A percentile compares a stretch with the other conserved stretches of the same genome.
phyloP scores from a whole-genome alignment of 345 rosid genomes.

The Acer campestre region DNA sequence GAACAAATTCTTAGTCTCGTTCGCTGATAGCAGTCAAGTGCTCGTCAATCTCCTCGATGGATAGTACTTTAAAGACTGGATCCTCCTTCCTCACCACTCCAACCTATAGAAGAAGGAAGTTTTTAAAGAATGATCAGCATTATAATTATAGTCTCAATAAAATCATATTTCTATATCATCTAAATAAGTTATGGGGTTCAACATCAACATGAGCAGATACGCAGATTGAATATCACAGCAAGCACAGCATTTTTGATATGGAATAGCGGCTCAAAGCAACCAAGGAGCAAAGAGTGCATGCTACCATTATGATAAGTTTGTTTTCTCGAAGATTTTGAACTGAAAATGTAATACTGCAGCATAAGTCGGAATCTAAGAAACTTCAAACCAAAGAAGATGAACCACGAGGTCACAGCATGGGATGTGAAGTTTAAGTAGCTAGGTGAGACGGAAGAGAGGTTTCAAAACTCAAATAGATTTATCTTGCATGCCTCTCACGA shows the following conservation, averaged over 20 bases:
- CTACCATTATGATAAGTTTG: neutral
- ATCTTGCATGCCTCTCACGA: neutral
- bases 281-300: neutral
- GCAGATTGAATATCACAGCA: no score
- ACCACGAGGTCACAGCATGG: no score
- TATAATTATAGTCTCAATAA: neutral
- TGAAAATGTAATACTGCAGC: no score
- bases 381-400: no score
- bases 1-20: conserved; percentile 40
- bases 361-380: no score
- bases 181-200: neutral
- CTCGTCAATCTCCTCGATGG: conserved; percentile 63
- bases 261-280: neutral
- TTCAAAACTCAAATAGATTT: no score
- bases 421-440: no score
- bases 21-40: conserved; percentile 67
- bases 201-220: neutral
- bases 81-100: conserved; percentile 63
- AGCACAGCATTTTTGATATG: no score
- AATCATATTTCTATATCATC: neutral
- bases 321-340: no score
- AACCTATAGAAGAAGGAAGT: conserved; percentile 32
- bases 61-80: conserved; percentile 45
- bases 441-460: no score
- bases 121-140: neutral